Evolutionary conservation across 768 basidiomycete species (phyloP), one percentile per base, ranked within the genome.

Genomic region (Termitomyces sp.): DNA sequence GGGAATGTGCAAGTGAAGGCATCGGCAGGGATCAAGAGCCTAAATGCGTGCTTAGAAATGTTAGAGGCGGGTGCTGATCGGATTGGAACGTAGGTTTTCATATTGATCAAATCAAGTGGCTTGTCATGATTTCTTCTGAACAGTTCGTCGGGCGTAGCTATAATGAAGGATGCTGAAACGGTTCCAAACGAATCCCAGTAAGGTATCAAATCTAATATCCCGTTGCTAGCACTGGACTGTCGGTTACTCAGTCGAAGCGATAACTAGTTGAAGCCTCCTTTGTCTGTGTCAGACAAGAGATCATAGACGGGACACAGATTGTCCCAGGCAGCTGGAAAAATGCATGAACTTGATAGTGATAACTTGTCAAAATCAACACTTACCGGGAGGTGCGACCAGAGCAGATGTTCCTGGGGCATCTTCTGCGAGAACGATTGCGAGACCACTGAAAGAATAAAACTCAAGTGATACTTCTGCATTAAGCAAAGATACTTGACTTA

Each of bases 61-160:
- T 71, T 83, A 47, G 66, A 65, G 36, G 79, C 81, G 25, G 82
- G 83, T 3, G 81, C 83, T 6, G 82, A 82, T 59, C 73, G 83
- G 61, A 79, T 83, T 59, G 83, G 83, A 73, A 82, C 81, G 82
- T 84, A 66, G 60, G 81, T 76, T 29, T 36, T 25, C 20, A 45
- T 42, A 47, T 2, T 1, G 11, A 8, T 31, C n/a, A 8, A 1
- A n/a, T 29, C n/a, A 17, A 42, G 8, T 25, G n/a, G 42, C 17
- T 34, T 52, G 32, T 37, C 4, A 17, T 58, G n/a, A 6, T 42
- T 15, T 42, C 15, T 42, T 6, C 12, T 29, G 14, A 72, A 46
- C 38, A 73, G 63, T n/a, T 74, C 73, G 3, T 71, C 71, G 10
- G 71, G 63, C 10, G 61, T 65, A 14, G 48, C 59, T 32, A 65